phyloP scores from a whole-genome alignment of 306 rosid species.

The Mimosa bimucronata region DNA sequence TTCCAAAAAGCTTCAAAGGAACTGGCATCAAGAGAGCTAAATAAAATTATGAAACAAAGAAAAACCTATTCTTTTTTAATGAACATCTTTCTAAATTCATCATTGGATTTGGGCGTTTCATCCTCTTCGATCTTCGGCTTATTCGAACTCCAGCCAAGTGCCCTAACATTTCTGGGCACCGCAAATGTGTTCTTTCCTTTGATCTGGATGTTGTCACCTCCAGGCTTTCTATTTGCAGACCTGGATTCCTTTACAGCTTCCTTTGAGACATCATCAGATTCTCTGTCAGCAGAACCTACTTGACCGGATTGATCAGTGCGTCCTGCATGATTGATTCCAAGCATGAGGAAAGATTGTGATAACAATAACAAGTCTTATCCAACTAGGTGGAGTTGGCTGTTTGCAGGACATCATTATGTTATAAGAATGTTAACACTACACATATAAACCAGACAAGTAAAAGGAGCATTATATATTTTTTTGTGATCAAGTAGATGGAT shows the following conservation, averaged over 20 bases:
- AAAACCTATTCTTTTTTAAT: constrained; percentile 42
- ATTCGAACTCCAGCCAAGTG: constrained; percentile 59
- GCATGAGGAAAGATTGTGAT: background rate
- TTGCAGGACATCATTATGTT: too few relatives aligned
- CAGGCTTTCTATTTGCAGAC: constrained; percentile 41
- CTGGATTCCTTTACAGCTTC: constrained; percentile 47
- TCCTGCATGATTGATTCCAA: constrained; percentile 40
- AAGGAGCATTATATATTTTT: constrained; percentile 8
- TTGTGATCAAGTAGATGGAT: too few relatives aligned
- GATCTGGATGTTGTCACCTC: constrained; percentile 54
- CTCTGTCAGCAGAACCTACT: constrained; percentile 49
- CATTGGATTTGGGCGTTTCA: constrained; percentile 81
- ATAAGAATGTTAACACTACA: background rate
- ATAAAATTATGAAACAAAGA: background rate
- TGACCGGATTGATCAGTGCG: constrained; percentile 38
- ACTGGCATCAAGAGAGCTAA: background rate
- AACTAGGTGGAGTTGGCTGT: too few relatives aligned
- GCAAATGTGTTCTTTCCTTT: constrained; percentile 92
- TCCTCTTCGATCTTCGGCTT: constrained; percentile 59
- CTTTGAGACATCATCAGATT: constrained; percentile 47
- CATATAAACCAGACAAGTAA: constrained; percentile 20
- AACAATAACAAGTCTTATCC: too few relatives aligned
- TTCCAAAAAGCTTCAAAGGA: background rate
- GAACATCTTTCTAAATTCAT: constrained; percentile 88
- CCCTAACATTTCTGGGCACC: constrained; percentile 68